A percentile compares a stretch with the other conserved stretches of the same genome.
phyloP scores from a whole-genome alignment of 2,329 filamentous ascomycete species.

The Coniochaeta pulveracea region DNA sequence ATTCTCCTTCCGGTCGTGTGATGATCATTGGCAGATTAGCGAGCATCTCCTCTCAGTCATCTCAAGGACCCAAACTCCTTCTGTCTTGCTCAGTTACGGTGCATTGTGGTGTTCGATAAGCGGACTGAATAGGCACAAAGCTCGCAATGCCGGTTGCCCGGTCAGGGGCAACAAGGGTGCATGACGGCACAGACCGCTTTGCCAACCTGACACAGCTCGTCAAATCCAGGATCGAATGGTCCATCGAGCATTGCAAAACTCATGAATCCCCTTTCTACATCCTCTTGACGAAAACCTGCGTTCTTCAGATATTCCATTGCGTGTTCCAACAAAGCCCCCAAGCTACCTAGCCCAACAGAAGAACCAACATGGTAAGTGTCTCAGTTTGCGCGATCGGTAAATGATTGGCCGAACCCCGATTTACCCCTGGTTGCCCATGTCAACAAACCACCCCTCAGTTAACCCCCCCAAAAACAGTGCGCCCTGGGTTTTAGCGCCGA shows the following conservation, averaged over 20 bases:
- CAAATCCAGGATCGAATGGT: neutral
- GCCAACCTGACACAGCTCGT: neutral
- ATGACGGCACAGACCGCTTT: slow-evolving; percentile 13
- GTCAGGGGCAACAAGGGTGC: slow-evolving; percentile 5
- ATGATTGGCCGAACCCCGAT: slow-evolving; percentile 1
- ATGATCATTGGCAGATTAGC: neutral
- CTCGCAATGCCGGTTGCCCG: slow-evolving; percentile 4
- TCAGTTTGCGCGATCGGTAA: neutral
- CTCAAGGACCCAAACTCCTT: too few species aligned
- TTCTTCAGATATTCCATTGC: neutral
- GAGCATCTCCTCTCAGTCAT: neutral
- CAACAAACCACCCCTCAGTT: slow-evolving; percentile 8
- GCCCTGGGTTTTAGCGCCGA: slow-evolving; percentile 3
- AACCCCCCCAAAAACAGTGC: slow-evolving; percentile 9
- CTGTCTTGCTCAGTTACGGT: too few species aligned
- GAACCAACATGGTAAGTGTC: neutral
- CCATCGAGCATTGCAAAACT: neutral
- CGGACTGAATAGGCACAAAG: neutral
- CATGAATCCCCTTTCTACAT: neutral
- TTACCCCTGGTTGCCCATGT: slow-evolving; percentile 11
- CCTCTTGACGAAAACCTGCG: slow-evolving; percentile 1
- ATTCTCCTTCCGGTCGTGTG: slow-evolving; percentile 2
- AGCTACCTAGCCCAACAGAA: too few species aligned
- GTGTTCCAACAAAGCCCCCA: neutral
- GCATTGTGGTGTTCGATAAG: too few species aligned